These are phyloP conservation scores for Henningerozyma blattae DNA, from an alignment of 805 yeast genomes.

Conservation along the genomic window DNA sequence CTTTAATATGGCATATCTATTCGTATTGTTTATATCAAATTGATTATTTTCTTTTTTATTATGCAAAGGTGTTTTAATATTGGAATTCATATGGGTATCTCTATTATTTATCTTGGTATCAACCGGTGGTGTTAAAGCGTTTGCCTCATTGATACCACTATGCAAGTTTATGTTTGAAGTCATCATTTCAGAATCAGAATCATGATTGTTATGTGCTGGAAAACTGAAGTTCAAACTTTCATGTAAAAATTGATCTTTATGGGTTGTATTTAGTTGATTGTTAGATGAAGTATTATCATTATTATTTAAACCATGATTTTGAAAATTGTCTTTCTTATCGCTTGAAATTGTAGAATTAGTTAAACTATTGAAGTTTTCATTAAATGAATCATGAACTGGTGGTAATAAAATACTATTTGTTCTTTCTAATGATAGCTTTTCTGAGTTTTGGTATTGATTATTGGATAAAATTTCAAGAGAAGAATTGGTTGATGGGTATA, in stretches of 20 bases:
- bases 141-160: too few species aligned
- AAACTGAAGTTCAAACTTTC: conserved; percentile 1
- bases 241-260: neutral
- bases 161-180: too few species aligned
- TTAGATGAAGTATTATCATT: neutral
- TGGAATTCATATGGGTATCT: too few species aligned
- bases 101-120: too few species aligned
- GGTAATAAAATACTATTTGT: conserved; percentile 23
- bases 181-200: too few species aligned
- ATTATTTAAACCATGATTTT: neutral
- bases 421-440: conserved; percentile 20
- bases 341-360: neutral
- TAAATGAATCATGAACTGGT: conserved; percentile 5
- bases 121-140: too few species aligned
- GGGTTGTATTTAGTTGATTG: neutral
- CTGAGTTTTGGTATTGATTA: conserved; percentile 2
- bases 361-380: neutral
- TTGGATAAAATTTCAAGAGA: neutral
- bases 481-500: too few species aligned
- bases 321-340: neutral
- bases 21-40: too few species aligned
- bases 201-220: conserved; percentile 1
- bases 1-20: too few species aligned
- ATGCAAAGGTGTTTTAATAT: too few species aligned
- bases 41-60: too few species aligned